These are phyloP conservation scores for Aspergillus costaricaensis DNA, from an alignment of 2,329 filamentous ascomycete genomes.

Conservation along the genomic window DNA sequence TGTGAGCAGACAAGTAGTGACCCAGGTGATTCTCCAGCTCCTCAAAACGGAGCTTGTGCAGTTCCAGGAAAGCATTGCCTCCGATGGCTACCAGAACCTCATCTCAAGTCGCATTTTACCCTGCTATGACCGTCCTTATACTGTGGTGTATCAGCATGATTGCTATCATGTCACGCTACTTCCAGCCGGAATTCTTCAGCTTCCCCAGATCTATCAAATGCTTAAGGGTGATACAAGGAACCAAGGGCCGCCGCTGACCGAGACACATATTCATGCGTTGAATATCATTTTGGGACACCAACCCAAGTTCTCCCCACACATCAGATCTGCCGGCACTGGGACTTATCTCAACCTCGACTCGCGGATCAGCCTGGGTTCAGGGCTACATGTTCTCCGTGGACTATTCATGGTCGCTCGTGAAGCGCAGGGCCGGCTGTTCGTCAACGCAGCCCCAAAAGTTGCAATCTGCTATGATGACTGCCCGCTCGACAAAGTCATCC, in stretches of 20 bases:
- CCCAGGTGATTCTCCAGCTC: background rate
- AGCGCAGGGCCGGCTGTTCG: background rate
- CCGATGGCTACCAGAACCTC: background rate
- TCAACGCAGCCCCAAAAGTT: background rate
- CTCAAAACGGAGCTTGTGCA: background rate
- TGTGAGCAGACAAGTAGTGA: background rate
- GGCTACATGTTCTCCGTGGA: background rate
- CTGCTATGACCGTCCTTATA: background rate
- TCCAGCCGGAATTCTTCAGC: background rate
- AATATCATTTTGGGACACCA: conserved; percentile 56
- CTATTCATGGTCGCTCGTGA: background rate
- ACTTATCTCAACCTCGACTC: background rate
- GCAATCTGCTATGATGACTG: background rate
- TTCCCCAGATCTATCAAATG: background rate
- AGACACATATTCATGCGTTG: conserved; percentile 51
- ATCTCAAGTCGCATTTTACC: background rate
- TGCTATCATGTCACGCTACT: background rate
- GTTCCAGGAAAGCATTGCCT: background rate
- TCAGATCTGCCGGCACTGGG: background rate
- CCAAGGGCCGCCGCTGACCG: background rate
- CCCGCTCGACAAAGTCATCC: background rate
- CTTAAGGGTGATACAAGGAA: background rate
- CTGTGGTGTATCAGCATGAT: background rate
- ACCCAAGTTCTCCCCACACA: background rate
- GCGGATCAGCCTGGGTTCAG: background rate